Evolutionary conservation across 768 basidiomycete genomes (phyloP).

Genomic region (Mycena amicta): DNA sequence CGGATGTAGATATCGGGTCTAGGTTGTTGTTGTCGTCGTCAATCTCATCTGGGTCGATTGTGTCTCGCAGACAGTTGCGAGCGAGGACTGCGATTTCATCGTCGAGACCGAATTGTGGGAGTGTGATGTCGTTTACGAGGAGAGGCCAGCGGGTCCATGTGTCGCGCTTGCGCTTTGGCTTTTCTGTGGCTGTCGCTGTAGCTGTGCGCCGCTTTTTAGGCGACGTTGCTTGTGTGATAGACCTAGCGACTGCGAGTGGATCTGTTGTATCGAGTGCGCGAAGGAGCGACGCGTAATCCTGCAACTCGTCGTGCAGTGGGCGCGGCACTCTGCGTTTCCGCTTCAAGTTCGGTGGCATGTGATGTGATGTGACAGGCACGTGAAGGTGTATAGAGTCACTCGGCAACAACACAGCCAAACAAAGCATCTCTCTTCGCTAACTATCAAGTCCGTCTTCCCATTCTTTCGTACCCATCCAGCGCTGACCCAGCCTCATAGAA

Average conservation of each 20-base stretch:
- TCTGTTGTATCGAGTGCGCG: slow-evolving; percentile 62
- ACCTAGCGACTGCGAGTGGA: slow-evolving; percentile 56
- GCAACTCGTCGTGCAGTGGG: slow-evolving; percentile 62
- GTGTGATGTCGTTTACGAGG: slow-evolving; percentile 56
- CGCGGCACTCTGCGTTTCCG: slow-evolving; percentile 52
- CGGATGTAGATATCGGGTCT: slow-evolving; percentile 43
- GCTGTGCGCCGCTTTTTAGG: slow-evolving; percentile 12
- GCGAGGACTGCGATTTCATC: slow-evolving; percentile 65
- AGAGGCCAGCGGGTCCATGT: slow-evolving; percentile 82
- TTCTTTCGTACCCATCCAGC: neutral
- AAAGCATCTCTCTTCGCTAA: slow-evolving; percentile 1
- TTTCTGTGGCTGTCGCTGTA: neutral
- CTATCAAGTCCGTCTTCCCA: slow-evolving; percentile 11
- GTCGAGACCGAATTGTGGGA: slow-evolving; percentile 70
- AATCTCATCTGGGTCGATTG: slow-evolving; percentile 23
- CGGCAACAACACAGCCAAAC: neutral
- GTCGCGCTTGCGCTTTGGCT: slow-evolving; percentile 38
- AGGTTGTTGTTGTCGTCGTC: slow-evolving; percentile 30
- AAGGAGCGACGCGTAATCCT: slow-evolving; percentile 71
- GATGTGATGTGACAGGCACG: neutral
- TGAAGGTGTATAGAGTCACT: neutral
- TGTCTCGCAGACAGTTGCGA: slow-evolving; percentile 35
- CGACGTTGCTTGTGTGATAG: slow-evolving; percentile 43
- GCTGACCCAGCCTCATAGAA: slow-evolving; percentile 31
- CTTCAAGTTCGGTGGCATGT: slow-evolving; percentile 21